phyloP scores from a whole-genome alignment of 2,329 filamentous ascomycete genomes.

The Zalaria obscura region DNA sequence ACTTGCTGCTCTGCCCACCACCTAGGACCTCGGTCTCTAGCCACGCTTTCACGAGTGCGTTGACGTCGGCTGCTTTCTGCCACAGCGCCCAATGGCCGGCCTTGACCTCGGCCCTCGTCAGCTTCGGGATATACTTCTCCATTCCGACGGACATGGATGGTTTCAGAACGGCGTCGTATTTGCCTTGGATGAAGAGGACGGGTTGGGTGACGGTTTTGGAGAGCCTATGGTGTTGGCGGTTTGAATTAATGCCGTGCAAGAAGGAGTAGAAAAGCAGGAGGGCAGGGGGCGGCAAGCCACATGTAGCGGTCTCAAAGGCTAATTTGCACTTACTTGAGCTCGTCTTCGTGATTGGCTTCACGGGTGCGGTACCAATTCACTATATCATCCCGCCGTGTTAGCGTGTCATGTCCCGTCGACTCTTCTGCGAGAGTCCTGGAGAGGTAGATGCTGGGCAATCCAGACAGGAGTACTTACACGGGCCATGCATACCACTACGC shows the following conservation, averaged over 20 bases:
- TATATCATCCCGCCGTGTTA: slow-evolving; percentile 8
- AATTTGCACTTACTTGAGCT: slow-evolving; percentile 29
- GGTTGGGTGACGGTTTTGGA: slow-evolving; percentile 35
- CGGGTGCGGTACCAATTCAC: slow-evolving; percentile 79
- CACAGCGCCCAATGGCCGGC: slow-evolving; percentile 72
- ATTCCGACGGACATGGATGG: slow-evolving; percentile 58
- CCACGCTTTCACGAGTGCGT: slow-evolving; percentile 54
- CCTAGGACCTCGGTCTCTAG: slow-evolving; percentile 41
- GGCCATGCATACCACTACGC: slow-evolving; percentile 61
- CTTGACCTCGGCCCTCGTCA: slow-evolving; percentile 53
- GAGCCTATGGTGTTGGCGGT: too few species aligned
- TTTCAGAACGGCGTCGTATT: slow-evolving; percentile 56
- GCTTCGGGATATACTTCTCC: slow-evolving; percentile 49
- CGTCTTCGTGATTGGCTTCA: slow-evolving; percentile 63
- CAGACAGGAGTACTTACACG: slow-evolving; percentile 30
- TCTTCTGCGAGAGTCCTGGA: too few species aligned
- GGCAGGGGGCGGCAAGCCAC: too few species aligned
- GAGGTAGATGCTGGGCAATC: too few species aligned
- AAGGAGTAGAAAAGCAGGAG: not conserved
- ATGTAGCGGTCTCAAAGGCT: too few species aligned
- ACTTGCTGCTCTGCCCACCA: slow-evolving; percentile 5
- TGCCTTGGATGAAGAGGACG: slow-evolving; percentile 61
- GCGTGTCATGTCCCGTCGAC: too few species aligned
- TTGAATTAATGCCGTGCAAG: not conserved
- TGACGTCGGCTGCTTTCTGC: slow-evolving; percentile 58